These are phyloP conservation scores for Craspedostauros australis DNA, from an alignment of 108 stramenopile species.

Conservation along the genomic window DNA sequence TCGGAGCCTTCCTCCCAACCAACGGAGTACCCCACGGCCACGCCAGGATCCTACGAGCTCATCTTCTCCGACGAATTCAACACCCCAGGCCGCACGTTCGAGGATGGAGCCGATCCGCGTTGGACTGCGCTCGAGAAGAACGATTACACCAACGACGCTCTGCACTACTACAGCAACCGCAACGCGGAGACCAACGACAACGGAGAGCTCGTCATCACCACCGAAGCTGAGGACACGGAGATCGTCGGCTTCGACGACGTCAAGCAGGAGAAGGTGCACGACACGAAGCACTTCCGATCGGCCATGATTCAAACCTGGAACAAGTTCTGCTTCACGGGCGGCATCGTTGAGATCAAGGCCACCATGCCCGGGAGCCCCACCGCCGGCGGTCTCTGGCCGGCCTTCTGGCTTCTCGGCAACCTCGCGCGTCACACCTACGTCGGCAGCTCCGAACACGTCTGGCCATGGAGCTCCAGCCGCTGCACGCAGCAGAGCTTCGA, in stretches of 20 bases:
- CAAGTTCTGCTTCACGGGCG: constrained; percentile 98
- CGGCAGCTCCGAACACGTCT: constrained; percentile 79
- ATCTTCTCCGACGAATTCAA: constrained; percentile 96
- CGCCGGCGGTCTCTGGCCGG: constrained; percentile 95
- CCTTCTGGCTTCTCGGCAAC: constrained; percentile 97
- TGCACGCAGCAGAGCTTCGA: constrained; percentile 55
- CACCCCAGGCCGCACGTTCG: constrained; percentile 63
- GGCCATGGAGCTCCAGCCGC: constrained; percentile 72
- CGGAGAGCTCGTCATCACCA: constrained; percentile 82
- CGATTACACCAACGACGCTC: constrained; percentile 94
- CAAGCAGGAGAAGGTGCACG: constrained; percentile 42
- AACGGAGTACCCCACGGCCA: constrained; percentile 29
- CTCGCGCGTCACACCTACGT: constrained; percentile 95
- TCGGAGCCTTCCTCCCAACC: constrained; percentile 28
- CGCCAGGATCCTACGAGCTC: constrained; percentile 44
- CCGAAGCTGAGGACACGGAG: constrained; percentile 67
- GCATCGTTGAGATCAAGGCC: constrained; percentile 87
- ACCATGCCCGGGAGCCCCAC: constrained; percentile 73
- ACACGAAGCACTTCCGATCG: constrained; percentile 80
- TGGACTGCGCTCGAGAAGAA: constrained; percentile 98
- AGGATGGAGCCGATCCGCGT: constrained; percentile 89
- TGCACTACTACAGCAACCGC: constrained; percentile 84
- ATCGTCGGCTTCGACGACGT: constrained; percentile 83
- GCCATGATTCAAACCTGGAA: constrained; percentile 97
- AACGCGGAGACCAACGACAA: constrained; percentile 66